Base-by-base conservation (phyloP, 1,284 basidiomycete genomes). In the Ganoderma lucidum region DNA sequence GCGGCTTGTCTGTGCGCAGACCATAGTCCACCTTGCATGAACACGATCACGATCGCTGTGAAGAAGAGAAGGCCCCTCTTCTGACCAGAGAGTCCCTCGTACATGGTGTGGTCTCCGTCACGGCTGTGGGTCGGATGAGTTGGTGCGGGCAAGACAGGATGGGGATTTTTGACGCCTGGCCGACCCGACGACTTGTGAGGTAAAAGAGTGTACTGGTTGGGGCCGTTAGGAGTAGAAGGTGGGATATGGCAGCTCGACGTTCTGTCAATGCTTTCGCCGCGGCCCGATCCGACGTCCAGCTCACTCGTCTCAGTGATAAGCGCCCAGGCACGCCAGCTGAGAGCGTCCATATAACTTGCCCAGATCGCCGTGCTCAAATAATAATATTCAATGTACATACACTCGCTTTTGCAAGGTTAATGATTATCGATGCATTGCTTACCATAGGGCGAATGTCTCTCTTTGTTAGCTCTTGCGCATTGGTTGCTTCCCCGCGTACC, bases 21-120 rank as follows among this genome's bases (percentile, higher is more conserved):
- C 75, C 85, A 85, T 64, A 89, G 80, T 3, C 90, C 90, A 0
- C 86, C 83, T 60, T 88, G 83, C 81, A 88, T 83, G 75, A 91
- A 92, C 55, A 85, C 75, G 28, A 88, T 58, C 69, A 88, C 81
- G 35, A 89, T 79, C 67, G 79, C 83, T 15, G 78, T 74, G 14
- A 89, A 65, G 75, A 90, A 88, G 68, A 88, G 75, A 75, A 83
- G 73, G 53, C 79, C 78, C 23, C 79, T 81, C 71, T 78, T 78
- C 65, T 78, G 75, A 53, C 75, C 71, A 3, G 73, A 74, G 60
- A 77, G 70, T 44, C 75, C 73, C 60, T 78, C 77, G 69, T 77
- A 73, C 76, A 79, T 78, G 6, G 12, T 42, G 45, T 12, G 58
- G 69, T n/a, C n/a, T 37, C 8, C 23, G 60, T 37, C n/a, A 14